Evolutionary conservation across 192 early-diverging fungal species (phyloP).

Genomic region (Thoreauomyces humboldtii): DNA sequence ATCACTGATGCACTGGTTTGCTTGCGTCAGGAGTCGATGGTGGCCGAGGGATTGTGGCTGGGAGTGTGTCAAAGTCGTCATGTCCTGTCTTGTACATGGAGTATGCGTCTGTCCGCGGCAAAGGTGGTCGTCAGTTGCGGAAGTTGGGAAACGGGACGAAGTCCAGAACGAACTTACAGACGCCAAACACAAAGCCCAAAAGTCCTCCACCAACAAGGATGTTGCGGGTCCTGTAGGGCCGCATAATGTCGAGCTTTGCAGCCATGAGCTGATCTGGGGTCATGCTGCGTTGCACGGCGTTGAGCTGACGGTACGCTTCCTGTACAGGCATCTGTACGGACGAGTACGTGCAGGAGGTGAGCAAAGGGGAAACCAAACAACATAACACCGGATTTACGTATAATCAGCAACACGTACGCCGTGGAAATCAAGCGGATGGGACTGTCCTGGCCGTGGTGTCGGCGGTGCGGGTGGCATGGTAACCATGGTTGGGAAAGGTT

Average conservation of each 20-base stretch:
- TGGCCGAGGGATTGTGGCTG: slow-evolving; percentile 21
- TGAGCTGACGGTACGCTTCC: slow-evolving; percentile 28
- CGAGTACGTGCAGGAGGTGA: too few species aligned
- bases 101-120: slow-evolving; percentile 6
- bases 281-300: slow-evolving; percentile 6
- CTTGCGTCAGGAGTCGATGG: slow-evolving; percentile 13
- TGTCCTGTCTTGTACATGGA: slow-evolving; percentile 28
- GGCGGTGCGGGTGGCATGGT: slow-evolving; percentile 7
- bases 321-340: slow-evolving; percentile 24
- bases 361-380: too few species aligned
- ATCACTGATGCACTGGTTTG: too few species aligned
- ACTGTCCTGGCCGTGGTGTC: not conserved
- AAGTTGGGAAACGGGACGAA: not conserved
- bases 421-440: slow-evolving; percentile 8
- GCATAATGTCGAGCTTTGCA: slow-evolving; percentile 26
- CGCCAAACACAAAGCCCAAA: slow-evolving; percentile 1
- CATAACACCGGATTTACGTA: too few species aligned
- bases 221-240: slow-evolving; percentile 19
- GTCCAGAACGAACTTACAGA: slow-evolving; percentile 23
- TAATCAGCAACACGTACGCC: not conserved
- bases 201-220: slow-evolving; percentile 21
- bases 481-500: too few species aligned
- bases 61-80: slow-evolving; percentile 32
- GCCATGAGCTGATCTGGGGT: slow-evolving; percentile 25
- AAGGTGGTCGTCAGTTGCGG: not conserved